phyloP scores from a whole-genome alignment of 805 yeast species.

The Pichia rugopelliculosa region DNA sequence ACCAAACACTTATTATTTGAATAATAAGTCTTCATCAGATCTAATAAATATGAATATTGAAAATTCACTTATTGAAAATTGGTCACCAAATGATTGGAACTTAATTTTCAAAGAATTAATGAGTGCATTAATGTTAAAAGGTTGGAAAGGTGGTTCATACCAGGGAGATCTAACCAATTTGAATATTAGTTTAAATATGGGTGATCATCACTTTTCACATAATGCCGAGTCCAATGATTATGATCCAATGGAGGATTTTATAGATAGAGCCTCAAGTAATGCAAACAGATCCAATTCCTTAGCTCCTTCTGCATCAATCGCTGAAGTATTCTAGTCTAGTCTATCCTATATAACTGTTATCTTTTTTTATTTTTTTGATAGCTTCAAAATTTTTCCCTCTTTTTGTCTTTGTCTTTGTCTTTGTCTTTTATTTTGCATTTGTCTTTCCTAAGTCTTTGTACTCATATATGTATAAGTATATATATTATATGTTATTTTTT shows the following conservation, averaged over 20 bases:
- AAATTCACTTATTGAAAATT: slow-evolving; percentile 27
- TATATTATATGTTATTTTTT: neutral
- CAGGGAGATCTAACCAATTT: slow-evolving; percentile 26
- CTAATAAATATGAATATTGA: slow-evolving; percentile 26
- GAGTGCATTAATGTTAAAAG: slow-evolving; percentile 26
- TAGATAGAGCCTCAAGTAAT: slow-evolving; percentile 9
- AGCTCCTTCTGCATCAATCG: neutral
- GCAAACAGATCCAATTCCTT: slow-evolving; percentile 1
- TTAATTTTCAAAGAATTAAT: slow-evolving; percentile 33
- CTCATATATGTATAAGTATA: too few species aligned
- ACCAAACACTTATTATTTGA: slow-evolving; percentile 58
- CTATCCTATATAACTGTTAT: too few species aligned
- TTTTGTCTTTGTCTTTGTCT: too few species aligned
- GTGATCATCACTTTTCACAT: slow-evolving; percentile 14
- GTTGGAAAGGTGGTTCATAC: slow-evolving; percentile 32
- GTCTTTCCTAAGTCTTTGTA: too few species aligned
- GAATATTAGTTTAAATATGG: slow-evolving; percentile 25
- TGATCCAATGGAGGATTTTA: slow-evolving; percentile 29
- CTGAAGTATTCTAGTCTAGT: neutral
- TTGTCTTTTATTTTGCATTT: too few species aligned
- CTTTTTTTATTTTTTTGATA: too few species aligned
- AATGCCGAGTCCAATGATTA: slow-evolving; percentile 15
- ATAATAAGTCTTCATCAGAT: slow-evolving; percentile 24
- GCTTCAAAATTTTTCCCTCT: too few species aligned
- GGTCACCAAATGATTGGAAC: slow-evolving; percentile 30